These are phyloP conservation scores for Botryobasidium botryosum DNA, from an alignment of 768 basidiomycete species.

Conservation along the genomic window DNA sequence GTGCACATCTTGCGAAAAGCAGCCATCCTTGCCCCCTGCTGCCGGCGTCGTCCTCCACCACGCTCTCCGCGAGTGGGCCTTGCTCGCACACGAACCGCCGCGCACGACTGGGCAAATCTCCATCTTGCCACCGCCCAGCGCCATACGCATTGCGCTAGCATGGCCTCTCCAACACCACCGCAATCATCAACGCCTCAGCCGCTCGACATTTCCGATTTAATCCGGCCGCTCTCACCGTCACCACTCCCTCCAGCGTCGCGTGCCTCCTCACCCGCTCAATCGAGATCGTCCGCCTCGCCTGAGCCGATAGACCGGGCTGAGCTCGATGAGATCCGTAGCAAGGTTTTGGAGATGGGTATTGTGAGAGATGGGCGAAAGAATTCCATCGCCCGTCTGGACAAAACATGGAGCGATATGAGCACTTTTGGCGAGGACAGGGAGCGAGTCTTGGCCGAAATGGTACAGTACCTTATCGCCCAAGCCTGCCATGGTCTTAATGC, in stretches of 20 bases:
- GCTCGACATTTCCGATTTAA: background rate
- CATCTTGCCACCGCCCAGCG: no score
- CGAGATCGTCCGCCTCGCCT: conserved; percentile 17
- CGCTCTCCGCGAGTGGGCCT: no score
- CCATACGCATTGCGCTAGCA: no score
- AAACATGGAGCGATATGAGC: conserved; percentile 5
- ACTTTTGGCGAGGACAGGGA: conserved; percentile 22
- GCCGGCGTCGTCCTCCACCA: no score
- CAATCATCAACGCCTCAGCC: no score
- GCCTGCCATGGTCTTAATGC: conserved; percentile 8
- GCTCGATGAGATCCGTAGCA: conserved; percentile 31
- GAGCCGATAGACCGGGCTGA: conserved; percentile 31
- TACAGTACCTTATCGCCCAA: conserved; percentile 19
- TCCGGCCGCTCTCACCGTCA: background rate
- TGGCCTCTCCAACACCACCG: no score
- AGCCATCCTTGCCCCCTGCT: no score
- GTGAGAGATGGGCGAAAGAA: no score
- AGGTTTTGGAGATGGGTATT: conserved; percentile 29
- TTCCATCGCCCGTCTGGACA: conserved; percentile 9
- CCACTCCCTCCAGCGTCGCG: background rate
- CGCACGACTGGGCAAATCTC: no score
- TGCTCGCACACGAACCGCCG: no score
- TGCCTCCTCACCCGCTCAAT: background rate
- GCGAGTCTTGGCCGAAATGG: conserved; percentile 41
- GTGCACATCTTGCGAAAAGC: no score